Evolutionary conservation across 768 basidiomycete species (phyloP), one percentile per base, ranked within the genome.

Genomic region (Trametes cinnabarina): DNA sequence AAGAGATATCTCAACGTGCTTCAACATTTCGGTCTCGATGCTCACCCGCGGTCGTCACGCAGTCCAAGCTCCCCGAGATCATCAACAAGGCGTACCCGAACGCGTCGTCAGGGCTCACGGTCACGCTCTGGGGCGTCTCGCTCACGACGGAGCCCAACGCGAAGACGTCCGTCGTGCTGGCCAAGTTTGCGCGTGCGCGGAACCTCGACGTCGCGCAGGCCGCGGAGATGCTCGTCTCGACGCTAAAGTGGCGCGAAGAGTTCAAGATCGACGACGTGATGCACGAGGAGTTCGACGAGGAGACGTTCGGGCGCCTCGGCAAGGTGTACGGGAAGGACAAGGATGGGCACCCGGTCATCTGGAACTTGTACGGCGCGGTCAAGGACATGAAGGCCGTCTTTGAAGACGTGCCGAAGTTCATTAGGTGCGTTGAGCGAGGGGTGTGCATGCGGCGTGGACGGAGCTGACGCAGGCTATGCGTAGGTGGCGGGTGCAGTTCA

Each of bases 111-210:
- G 83, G 79, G 11, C 79, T 75, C 54, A 74, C 76, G 0, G 78
- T 88, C 62, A 71, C 63, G 5, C 69, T 93, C 55, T 93, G 91
- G 91, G 87, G 89, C 25, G 82, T 93, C 19, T 71, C 68, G 1
- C 79, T 93, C 25, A 54, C 61, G 46, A 43, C 54, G 81, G 88
- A 69, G 87, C 91, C 55, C 2, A 73, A 76, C 54, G 80, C 82
- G 47, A 66, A 65, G 46, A 82, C 8, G 82, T 83, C 57, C 65
- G 88, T 92, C 30, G 66, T 92, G 9, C 76, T 93, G 35, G 83
- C 92, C 81, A 92, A 92, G 68, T 93, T 92, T 75, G 73, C 91
- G 28, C 80, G 87, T 55, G 91, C 91, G 4, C 82, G 87, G 64
- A 77, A 84, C 51, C 72, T 88, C 63, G 79, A 77, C 62, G 68